Percentiles rank a stretch among this genome's conserved stretches.
phyloP scores from a whole-genome alignment of 139 green algal species.

The Picochlorum sp. region DNA sequence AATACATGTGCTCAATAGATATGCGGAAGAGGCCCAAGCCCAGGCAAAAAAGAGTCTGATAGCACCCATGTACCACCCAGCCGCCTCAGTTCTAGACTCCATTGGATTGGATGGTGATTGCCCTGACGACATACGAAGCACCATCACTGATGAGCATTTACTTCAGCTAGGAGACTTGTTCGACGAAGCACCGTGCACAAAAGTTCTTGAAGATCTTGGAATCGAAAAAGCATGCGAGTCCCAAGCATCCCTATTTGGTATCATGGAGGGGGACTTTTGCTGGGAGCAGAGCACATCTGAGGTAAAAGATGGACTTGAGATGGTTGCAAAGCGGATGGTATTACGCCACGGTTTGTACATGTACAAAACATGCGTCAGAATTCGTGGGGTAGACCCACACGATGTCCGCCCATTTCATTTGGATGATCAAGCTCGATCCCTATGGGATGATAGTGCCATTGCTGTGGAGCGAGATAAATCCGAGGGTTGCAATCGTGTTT shows the following conservation, averaged over 20 bases:
- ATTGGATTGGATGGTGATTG: constrained; percentile 32
- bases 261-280: constrained; percentile 9
- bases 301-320: constrained; percentile 34
- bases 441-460: constrained; percentile 45
- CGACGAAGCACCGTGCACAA: constrained; percentile 18
- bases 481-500: neutral
- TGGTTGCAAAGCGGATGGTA: constrained; percentile 44
- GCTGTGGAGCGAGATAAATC: constrained; percentile 16
- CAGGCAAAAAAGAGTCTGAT: neutral
- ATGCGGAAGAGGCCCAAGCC: neutral
- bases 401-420: constrained; percentile 54
- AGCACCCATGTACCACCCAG: neutral
- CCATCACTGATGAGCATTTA: constrained; percentile 47
- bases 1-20: neutral
- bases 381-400: constrained; percentile 30
- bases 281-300: constrained; percentile 36
- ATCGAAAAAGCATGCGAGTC: constrained; percentile 9
- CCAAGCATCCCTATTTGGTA: constrained; percentile 34
- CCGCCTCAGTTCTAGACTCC: constrained; percentile 13
- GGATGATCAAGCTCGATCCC: constrained; percentile 25
- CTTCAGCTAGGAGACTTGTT: constrained; percentile 52
- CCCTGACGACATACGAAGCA: constrained; percentile 12
- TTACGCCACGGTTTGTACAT: constrained; percentile 55
- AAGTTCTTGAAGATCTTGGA: constrained; percentile 4
- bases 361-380: constrained; percentile 34